phyloP scores from a whole-genome alignment of 345 rosid species.

The Moricandia moricandioides region DNA sequence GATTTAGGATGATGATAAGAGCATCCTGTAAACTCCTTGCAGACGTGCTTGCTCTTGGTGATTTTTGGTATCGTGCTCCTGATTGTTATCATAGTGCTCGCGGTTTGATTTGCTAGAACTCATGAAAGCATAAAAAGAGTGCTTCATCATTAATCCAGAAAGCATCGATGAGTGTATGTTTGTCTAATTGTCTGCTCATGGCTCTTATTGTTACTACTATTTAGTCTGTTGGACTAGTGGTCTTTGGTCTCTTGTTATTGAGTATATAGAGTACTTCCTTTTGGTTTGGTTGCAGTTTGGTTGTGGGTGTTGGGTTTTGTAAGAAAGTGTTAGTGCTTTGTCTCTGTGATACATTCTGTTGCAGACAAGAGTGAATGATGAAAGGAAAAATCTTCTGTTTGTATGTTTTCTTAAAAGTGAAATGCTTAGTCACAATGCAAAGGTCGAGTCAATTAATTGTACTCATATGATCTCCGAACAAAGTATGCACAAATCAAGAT shows the following conservation, averaged over 20 bases:
- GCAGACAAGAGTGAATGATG: neutral
- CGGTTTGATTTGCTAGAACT: slow-evolving; percentile 43
- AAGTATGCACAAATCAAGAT: slow-evolving; percentile 18
- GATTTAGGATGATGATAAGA: neutral
- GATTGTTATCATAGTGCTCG: slow-evolving; percentile 74
- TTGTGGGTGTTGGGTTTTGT: slow-evolving; percentile 4
- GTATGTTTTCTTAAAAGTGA: neutral
- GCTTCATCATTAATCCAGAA: slow-evolving; percentile 4
- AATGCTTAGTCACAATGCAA: neutral
- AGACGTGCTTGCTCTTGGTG: slow-evolving; percentile 89
- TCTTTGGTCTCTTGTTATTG: neutral
- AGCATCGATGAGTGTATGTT: neutral
- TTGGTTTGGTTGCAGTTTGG: neutral
- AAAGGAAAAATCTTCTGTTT: neutral
- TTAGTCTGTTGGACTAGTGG: neutral
- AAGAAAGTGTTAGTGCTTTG: slow-evolving; percentile 1
- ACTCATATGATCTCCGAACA: neutral
- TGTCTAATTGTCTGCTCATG: neutral
- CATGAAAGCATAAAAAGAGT: neutral
- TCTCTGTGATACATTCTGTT: slow-evolving; percentile 9
- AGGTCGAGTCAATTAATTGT: neutral
- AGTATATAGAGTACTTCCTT: neutral
- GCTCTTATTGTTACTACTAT: neutral
- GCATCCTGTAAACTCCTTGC: slow-evolving; percentile 28
- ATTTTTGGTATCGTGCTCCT: slow-evolving; percentile 88